Base-by-base conservation (phyloP, 1,284 basidiomycete genomes). In the Cystobasidium sp. region DNA sequence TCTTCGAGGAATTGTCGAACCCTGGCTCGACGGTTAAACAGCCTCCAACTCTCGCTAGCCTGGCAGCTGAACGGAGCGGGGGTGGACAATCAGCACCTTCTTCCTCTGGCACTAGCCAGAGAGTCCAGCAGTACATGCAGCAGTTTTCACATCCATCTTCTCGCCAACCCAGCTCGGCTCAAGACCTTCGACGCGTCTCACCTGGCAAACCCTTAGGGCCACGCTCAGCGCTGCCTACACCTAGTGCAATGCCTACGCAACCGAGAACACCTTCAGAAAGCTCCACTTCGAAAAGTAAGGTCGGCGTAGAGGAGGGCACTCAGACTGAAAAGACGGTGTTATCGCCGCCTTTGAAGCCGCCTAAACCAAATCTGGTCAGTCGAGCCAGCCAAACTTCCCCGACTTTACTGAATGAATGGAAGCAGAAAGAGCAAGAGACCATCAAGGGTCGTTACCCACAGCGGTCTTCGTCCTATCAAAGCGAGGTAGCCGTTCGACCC, bases 351-450 rank as follows among this genome's bases (percentile, higher is more conserved):
- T 56, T 70, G 14, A 71, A 41, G 12, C 66, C 20, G 31, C 52
- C 47, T 18, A 78, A 76, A 52, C 78, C 79, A 5, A 65, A 74
- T 6, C 69, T 79, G 55, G 78, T 79, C 31, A 75, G 70, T 24
- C 73, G 77, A 58, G 74, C 55, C 7, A 78, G 77, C 37, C 78
- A 80, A 70, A 80, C 79, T 6, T 77, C 75, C 12, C 79, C 78
- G 39, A 62, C 68, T 64, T 68, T 78, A 5, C 68, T 78, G 56
- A 76, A 76, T n/a, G 49, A 55, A 12, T 79, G 78, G 78, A 65
- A 65, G 7, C 51, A 68, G 39, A 65, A 53, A 58, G 62, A 66
- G 24, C 10, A 20, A 6, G 62, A 47, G 9, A 41, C 7, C n/a
- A 18, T 68, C 2, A 73, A 46, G 43, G 41, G 31, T n/a, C 55